Evolutionary conservation across 805 yeast species (phyloP), one percentile per base, ranked within the genome.

Genomic region (Jamesozyma spencerorum): DNA sequence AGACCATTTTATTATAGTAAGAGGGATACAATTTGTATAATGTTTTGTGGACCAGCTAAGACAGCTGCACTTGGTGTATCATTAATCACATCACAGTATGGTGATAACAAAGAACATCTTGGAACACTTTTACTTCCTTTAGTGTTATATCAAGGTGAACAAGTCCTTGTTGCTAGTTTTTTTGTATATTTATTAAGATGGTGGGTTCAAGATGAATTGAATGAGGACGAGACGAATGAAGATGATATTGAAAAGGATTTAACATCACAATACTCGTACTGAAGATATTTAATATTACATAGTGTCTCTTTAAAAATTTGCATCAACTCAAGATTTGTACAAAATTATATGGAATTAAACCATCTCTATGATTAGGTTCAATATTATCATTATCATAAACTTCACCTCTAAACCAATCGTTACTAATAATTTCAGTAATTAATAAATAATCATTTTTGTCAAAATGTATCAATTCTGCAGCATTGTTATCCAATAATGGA

Each of bases 41-140:
- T 86, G 81, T 70, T 85, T 44, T 85, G 95, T 61, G 95, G 94
- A 10, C 90, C 94, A 4, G 95, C 96, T 2, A 87, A 86, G 60
- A 86, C 95, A 1, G 95, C 94, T 0, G 95, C 95, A 0, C 66
- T 86, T 38, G 96, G 95, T 29, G 94, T 86, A 3, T 82, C 94
- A 1, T 66, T 86, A 38, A 70, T 82, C n/a, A 70, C 87, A 1
- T 75, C 90, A 0, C 90, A 83, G 57, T 86, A 85, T 57, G 94
- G 94, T 13, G 61, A 74, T 4, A 53, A 70, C 34, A 75, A 73
- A 50, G 66, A 71, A 8, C 67, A 76, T 48, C 63, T 85, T 46
- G 95, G 95, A 14, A 72, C 74, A 39, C 62, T 87, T 31, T 64
- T 87, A 32, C 87, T 85, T 14, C 90, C 95, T 0, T 68, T 87